These are phyloP conservation scores for Populus nigra DNA, from an alignment of 345 rosid species.

Conservation along the genomic window DNA sequence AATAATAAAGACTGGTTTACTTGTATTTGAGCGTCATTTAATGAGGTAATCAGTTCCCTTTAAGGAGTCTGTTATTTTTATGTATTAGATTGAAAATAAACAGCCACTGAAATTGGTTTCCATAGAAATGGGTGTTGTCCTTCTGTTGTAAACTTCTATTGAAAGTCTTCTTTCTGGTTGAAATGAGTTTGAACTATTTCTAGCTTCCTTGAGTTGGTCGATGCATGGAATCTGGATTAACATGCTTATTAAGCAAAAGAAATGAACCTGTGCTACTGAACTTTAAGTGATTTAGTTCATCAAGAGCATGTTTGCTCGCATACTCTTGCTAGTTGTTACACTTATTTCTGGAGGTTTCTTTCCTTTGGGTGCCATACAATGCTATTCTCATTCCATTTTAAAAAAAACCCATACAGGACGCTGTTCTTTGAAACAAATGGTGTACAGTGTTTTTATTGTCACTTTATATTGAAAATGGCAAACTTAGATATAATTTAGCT, in stretches of 20 bases:
- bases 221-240: not conserved
- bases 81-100: not conserved
- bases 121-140: not conserved
- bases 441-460: not conserved
- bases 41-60: not conserved
- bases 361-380: not conserved
- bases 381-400: not conserved
- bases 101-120: not conserved
- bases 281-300: not conserved
- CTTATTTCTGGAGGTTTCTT: not conserved
- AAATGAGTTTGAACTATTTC: not conserved
- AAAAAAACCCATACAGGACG: not conserved
- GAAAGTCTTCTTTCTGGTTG: not conserved
- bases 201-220: not conserved
- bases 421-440: not conserved
- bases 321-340: not conserved
- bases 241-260: not conserved
- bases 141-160: not conserved
- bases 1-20: not conserved
- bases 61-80: not conserved
- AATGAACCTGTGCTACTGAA: not conserved
- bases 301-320: not conserved
- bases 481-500: not conserved
- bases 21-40: not conserved
- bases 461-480: not conserved